Evolutionary conservation across 306 rosid genomes (phyloP).

Genomic region (Lagenaria siceraria): DNA sequence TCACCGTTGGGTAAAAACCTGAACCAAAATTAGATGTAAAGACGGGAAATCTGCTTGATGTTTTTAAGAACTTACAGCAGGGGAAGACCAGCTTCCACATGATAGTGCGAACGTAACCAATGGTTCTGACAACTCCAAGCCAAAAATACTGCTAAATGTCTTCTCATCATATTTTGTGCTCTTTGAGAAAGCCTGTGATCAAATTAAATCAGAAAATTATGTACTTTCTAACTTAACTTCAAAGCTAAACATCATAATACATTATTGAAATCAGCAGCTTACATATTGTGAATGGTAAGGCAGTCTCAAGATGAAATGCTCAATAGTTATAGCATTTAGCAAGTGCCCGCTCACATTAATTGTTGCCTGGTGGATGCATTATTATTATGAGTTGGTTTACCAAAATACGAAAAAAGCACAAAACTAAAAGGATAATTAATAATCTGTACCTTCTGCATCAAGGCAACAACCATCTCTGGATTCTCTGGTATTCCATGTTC

Average conservation of each 20-base stretch:
- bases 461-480: slow-evolving; percentile 59
- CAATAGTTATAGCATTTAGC: slow-evolving; percentile 68
- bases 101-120: slow-evolving; percentile 90
- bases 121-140: slow-evolving; percentile 88
- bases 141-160: slow-evolving; percentile 55
- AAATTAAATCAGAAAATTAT: neutral
- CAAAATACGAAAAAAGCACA: neutral
- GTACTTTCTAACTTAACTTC: slow-evolving; percentile 1
- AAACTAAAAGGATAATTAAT: neutral
- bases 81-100: slow-evolving; percentile 98
- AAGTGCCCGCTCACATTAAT: slow-evolving; percentile 74
- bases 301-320: slow-evolving; percentile 84
- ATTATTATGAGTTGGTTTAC: neutral
- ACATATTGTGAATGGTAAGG: slow-evolving; percentile 87
- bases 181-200: slow-evolving; percentile 43
- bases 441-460: slow-evolving; percentile 56
- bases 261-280: slow-evolving; percentile 32
- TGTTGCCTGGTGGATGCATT: slow-evolving; percentile 41
- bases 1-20: neutral
- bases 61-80: slow-evolving; percentile 55
- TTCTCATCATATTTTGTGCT: slow-evolving; percentile 54
- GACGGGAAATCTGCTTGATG: neutral
- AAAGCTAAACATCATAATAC: neutral
- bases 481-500: slow-evolving; percentile 75
- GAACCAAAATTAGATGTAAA: neutral